Conservation (phyloP, 1,284 basidiomycete species). For the Ganoderma resinaceum region DNA sequence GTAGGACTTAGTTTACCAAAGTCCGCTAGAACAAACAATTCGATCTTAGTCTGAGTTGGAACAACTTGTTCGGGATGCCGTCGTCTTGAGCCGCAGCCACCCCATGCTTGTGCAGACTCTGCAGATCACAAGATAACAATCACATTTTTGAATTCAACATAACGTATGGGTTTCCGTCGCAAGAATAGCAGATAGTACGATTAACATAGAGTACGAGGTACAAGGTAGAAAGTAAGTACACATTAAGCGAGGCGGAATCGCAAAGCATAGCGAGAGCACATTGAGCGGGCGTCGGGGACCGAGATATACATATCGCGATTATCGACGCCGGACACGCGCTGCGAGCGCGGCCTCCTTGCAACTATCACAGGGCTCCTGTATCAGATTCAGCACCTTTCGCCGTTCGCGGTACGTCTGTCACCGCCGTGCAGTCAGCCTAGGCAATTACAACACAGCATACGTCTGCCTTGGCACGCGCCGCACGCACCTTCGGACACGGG, state of each 20-base stretch:
- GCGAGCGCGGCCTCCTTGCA: conserved; percentile 46
- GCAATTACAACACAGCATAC: conserved; percentile 9
- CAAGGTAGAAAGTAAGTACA: conserved; percentile 24
- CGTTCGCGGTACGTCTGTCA: conserved; percentile 48
- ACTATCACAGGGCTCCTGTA: conserved; percentile 56
- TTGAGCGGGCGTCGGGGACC: background rate
- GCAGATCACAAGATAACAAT: background rate
- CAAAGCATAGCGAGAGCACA: conserved; percentile 11
- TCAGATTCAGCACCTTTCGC: conserved; percentile 53
- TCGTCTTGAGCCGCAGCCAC: background rate
- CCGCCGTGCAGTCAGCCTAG: conserved; percentile 7
- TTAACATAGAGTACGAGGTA: conserved; percentile 1
- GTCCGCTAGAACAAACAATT: conserved; percentile 10
- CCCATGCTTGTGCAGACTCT: background rate
- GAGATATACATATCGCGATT: background rate
- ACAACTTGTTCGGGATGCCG: background rate
- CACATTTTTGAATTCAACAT: background rate
- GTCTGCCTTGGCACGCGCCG: background rate
- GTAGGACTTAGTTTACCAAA: conserved; percentile 25
- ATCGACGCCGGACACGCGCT: conserved; percentile 39
- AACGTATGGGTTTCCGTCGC: background rate
- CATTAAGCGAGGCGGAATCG: conserved; percentile 5
- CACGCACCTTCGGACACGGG: conserved; percentile 39
- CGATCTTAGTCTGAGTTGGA: background rate
- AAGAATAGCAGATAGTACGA: background rate